Base-by-base conservation (phyloP, 192 early-diverging fungal genomes). In the Entomortierella chlamydospora region DNA sequence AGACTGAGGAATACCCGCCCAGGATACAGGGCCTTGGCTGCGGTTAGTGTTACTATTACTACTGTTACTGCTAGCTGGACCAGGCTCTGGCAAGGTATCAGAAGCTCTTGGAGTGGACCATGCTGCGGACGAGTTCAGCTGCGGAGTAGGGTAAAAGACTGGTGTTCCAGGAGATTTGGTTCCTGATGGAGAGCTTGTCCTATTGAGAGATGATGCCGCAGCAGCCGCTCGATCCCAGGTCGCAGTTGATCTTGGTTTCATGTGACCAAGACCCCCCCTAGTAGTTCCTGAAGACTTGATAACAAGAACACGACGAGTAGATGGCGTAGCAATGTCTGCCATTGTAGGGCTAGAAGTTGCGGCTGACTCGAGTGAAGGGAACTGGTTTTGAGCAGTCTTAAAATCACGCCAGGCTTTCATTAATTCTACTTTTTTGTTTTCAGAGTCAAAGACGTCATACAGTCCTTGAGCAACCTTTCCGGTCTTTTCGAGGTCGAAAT, bases 231-330 rank as follows among this genome's bases (percentile, higher is more conserved):
- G 72, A 56, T 87, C 85, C 87, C 86, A 87, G 13, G 86, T 81
- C n/a, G 67, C 77, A 4, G 81, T 62, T 6, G 71, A 78, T 53
- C 70, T 77, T 31, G 86, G 68, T 53, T 83, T 79, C 22, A 64
- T 61, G 28, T 79, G 76, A 13, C 76, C 64, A n/a, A 66, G 71
- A 2, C 80, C 80, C 25, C 88, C 85, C 31, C 82, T 84, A 11
- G 84, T 70, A 4, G 83, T 87, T 37, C 84, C 89, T 12, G 85
- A 87, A 39, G 86, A 84, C 68, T 93, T 94, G 76, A 94, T 93
- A 0, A 94, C 91, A 2, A 93, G 78, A 18, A 94, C 90, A 13
- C 90, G 87, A 10, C 87, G 82, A 6, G 84, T 79, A 15, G 88
- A 78, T 62, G 83, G 63, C 15, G 82, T 78, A 10, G 70, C 64